Conservation (phyloP, 805 yeast genomes). For the Monosporozyma solicola region DNA sequence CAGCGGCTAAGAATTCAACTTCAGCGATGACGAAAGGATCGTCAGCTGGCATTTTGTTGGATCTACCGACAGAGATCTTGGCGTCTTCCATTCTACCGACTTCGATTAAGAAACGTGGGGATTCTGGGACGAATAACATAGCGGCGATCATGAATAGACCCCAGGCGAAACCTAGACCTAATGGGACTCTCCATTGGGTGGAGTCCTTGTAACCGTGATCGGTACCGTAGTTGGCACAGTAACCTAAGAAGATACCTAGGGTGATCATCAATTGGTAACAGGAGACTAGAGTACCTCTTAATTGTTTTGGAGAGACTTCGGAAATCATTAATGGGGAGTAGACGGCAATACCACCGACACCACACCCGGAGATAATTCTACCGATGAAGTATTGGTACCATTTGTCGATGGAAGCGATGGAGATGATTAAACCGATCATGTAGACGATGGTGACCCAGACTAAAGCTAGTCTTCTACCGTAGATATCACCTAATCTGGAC, state of each 20-base stretch:
- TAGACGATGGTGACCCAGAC: constrained; percentile 32
- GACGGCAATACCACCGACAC: constrained; percentile 72
- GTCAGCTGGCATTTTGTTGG: constrained; percentile 47
- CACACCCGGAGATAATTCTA: constrained; percentile 59
- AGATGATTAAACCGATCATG: constrained; percentile 58
- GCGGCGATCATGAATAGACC: constrained; percentile 32
- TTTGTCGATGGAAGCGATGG: constrained; percentile 42
- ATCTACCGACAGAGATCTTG: constrained; percentile 46
- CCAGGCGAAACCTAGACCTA: constrained; percentile 49
- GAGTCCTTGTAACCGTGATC: constrained; percentile 46
- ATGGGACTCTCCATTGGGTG: constrained; percentile 68
- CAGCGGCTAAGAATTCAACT: constrained; percentile 38
- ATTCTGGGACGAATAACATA: constrained; percentile 55
- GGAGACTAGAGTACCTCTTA: constrained; percentile 65
- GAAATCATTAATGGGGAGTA: constrained; percentile 66
- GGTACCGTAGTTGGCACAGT: constrained; percentile 65
- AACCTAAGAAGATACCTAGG: constrained; percentile 66
- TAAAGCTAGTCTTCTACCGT: constrained; percentile 54
- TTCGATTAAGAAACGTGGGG: constrained; percentile 60
- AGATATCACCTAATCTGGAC: constrained; percentile 50
- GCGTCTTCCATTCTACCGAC: constrained; percentile 52
- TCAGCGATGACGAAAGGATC: constrained; percentile 50
- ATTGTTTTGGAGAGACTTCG: constrained; percentile 60
- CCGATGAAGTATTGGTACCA: constrained; percentile 72
- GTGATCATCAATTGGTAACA: constrained; percentile 65